Conservation (phyloP, 352 stramenopile species). For the Thraustotheca clavata region DNA sequence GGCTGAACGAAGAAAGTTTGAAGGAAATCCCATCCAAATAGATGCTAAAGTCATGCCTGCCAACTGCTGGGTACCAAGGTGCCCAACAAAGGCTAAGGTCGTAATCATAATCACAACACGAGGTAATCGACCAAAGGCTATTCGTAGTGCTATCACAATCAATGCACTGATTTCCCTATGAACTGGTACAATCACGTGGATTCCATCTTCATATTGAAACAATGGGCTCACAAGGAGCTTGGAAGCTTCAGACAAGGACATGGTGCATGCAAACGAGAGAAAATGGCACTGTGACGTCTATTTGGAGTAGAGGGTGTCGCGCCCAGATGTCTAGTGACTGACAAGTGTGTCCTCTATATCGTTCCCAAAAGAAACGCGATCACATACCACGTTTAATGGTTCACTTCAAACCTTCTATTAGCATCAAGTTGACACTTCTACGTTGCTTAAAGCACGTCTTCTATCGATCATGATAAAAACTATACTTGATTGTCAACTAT, state of each 20-base stretch:
- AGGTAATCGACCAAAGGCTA: background rate
- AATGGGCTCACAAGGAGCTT: background rate
- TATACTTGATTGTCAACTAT: too few relatives aligned
- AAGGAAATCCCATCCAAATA: constrained; percentile 24
- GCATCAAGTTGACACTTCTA: too few relatives aligned
- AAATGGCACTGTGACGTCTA: too few relatives aligned
- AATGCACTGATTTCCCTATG: background rate
- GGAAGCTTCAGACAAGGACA: background rate
- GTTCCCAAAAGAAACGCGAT: too few relatives aligned
- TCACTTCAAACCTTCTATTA: too few relatives aligned
- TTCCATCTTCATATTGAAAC: constrained; percentile 2
- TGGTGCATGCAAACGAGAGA: background rate
- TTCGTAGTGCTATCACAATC: background rate
- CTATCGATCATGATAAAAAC: too few relatives aligned
- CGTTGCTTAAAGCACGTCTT: too few relatives aligned
- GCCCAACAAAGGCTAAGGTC: background rate
- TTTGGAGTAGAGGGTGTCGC: background rate
- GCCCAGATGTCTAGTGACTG: background rate
- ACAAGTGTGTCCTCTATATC: too few relatives aligned
- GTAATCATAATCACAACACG: constrained; percentile 5
- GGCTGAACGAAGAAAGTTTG: constrained; percentile 21
- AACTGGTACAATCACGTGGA: background rate
- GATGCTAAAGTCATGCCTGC: constrained; percentile 12
- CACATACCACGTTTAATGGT: too few relatives aligned
- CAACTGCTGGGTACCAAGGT: constrained; percentile 16